Conservation (phyloP, 768 basidiomycete species). For the Phlegmacium glaucopus region DNA sequence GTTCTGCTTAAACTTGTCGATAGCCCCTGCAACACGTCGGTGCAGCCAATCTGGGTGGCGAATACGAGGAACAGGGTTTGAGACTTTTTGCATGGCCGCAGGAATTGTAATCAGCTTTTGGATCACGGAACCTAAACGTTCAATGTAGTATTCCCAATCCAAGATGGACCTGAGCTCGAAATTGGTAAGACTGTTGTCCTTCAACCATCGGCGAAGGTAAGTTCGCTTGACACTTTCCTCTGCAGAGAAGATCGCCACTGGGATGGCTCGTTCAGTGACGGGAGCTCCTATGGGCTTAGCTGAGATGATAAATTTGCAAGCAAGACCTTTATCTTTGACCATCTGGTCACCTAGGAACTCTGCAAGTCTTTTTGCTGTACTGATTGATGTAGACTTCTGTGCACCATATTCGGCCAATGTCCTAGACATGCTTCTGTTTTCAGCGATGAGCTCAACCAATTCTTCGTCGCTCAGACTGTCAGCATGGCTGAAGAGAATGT, state of each 20-base stretch:
- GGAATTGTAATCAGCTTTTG: conserved; percentile 99
- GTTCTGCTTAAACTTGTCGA: conserved; percentile 98
- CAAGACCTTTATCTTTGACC: conserved; percentile 99
- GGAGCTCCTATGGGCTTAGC: conserved; percentile 89
- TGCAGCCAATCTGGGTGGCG: conserved; percentile 98
- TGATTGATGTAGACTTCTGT: conserved; percentile 98
- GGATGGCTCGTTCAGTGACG: conserved; percentile 95
- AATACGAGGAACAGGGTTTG: conserved; percentile 94
- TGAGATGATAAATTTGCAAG: conserved; percentile 99
- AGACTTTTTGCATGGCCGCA: conserved; percentile 95
- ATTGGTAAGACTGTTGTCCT: conserved; percentile 80
- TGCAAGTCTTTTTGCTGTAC: conserved; percentile 89
- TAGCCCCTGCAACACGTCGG: conserved; percentile 80
- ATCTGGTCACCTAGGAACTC: conserved; percentile 98
- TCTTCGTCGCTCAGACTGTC: conserved; percentile 88
- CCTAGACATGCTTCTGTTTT: conserved; percentile 97
- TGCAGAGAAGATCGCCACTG: conserved; percentile 96
- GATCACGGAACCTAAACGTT: conserved; percentile 94
- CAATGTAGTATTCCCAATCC: conserved; percentile 99
- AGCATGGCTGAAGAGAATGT: conserved; percentile 86
- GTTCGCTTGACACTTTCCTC: conserved; percentile 87
- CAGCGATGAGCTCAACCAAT: conserved; percentile 95
- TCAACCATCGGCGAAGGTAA: conserved; percentile 95
- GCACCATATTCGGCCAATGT: conserved; percentile 94
- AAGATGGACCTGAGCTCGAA: conserved; percentile 94